Conservation (phyloP, 164 flowering plant species). For the Dillenia turbinata region DNA sequence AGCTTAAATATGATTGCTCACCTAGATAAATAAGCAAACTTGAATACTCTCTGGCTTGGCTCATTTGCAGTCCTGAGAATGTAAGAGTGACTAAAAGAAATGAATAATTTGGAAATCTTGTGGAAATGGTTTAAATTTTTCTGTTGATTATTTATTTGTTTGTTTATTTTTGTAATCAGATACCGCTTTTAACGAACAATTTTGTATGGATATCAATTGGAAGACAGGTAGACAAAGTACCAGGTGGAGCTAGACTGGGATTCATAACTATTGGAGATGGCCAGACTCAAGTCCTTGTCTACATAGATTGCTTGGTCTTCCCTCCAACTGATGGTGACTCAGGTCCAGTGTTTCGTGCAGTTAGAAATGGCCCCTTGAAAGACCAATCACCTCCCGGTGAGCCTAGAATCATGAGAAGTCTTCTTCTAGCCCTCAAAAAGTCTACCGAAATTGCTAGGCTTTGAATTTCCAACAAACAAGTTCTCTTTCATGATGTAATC, state of each 20-base stretch:
- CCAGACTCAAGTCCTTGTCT: conserved; percentile 52
- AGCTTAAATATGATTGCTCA: too few relatives aligned
- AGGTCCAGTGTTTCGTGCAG: conserved; percentile 61
- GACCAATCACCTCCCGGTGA: conserved; percentile 69
- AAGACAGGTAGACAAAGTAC: conserved; percentile 67
- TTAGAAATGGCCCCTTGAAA: conserved; percentile 56
- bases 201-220: conserved; percentile 5
- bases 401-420: conserved; percentile 78
- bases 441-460: conserved; percentile 62
- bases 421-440: conserved; percentile 58
- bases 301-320: conserved; percentile 71
- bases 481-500: too few relatives aligned
- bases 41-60: too few relatives aligned
- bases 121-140: too few relatives aligned
- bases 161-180: neutral
- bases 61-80: too few relatives aligned
- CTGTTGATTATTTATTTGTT: too few relatives aligned
- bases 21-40: too few relatives aligned
- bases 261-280: conserved; percentile 65
- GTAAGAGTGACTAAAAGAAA: too few relatives aligned
- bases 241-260: conserved; percentile 72
- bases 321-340: conserved; percentile 39
- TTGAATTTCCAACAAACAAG: conserved; percentile 6
- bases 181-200: too few relatives aligned
- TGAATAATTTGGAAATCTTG: too few relatives aligned